Evolutionary conservation across 73 alveolate species (phyloP), one percentile per base, ranked within the genome.

Genomic region (Symbiodinium pilosum): DNA sequence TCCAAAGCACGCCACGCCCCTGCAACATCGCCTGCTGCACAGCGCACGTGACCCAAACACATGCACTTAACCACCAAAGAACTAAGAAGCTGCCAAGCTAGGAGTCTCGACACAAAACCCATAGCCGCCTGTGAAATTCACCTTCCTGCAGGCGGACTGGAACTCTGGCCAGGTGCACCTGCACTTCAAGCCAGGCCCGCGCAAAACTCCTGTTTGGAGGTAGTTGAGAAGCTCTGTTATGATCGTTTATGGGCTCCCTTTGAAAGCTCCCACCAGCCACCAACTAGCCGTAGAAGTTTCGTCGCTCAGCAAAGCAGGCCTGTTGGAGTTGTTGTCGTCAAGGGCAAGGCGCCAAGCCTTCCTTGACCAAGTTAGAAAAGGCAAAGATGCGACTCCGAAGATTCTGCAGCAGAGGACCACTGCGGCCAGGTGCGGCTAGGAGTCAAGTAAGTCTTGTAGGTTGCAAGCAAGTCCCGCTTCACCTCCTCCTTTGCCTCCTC

Each of bases 1-100:
- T 91, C 96, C 96, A 91, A 38, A 36, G 96, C 87, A 1, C 96
- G 96, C 96, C 96, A 91, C 4, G 96, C 96, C 54, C 96, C 96
- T 3, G 96, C 75, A 32, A 91, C 88, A 26, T 91, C 96, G 9
- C 96, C 96, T 83, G n/a, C 42, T 52, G 52, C 32, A 54, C 32
- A 6, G 30, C 73, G 73, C 32, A 54, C 71, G n/a, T n/a, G n/a
- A n/a, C n/a, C n/a, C n/a, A n/a, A n/a, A n/a, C n/a, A n/a, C n/a
- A n/a, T n/a, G n/a, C n/a, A n/a, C n/a, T n/a, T n/a, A n/a, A n/a
- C n/a, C n/a, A n/a, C n/a, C n/a, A n/a, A n/a, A n/a, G n/a, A n/a
- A n/a, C n/a, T n/a, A n/a, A n/a, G n/a, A n/a, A n/a, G 59, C 21
- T 14, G 59, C 21, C 59, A 47, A 47, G 59, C 14, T 47, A 14